phyloP scores from a whole-genome alignment of 495 filamentous ascomycete genomes.

The Hypoxylon fuscum region DNA sequence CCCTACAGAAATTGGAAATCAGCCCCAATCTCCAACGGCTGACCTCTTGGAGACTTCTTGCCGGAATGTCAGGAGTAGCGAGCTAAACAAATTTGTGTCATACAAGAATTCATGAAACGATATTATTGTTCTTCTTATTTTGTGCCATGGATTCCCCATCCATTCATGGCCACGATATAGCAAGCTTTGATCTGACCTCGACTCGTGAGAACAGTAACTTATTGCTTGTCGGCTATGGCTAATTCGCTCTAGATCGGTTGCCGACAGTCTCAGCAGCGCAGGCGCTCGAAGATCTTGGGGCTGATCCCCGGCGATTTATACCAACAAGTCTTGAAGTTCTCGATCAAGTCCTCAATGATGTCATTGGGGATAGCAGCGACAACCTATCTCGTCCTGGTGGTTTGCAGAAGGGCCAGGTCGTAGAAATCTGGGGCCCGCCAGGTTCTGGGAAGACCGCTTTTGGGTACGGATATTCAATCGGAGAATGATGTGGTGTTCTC shows the following conservation, averaged over 20 bases:
- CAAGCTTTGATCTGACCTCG: conserved; percentile 56
- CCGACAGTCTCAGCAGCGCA: conserved; percentile 90
- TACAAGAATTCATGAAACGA: conserved; percentile 7
- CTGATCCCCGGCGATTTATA: conserved; percentile 60
- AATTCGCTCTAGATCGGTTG: conserved; percentile 69
- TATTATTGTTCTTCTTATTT: neutral
- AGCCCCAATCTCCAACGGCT: conserved; percentile 29
- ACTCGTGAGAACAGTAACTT: conserved; percentile 41
- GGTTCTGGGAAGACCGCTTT: conserved; percentile 88
- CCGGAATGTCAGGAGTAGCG: too few relatives aligned
- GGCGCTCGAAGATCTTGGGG: conserved; percentile 72
- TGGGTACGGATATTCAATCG: conserved; percentile 61
- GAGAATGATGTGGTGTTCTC: neutral
- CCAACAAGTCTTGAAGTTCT: conserved; percentile 72
- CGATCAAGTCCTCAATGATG: conserved; percentile 60
- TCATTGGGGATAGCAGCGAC: conserved; percentile 31
- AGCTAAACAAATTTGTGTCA: too few relatives aligned
- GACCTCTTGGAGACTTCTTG: neutral
- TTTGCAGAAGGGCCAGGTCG: conserved; percentile 78
- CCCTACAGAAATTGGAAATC: conserved; percentile 24
- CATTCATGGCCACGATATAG: conserved; percentile 56
- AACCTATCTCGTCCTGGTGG: conserved; percentile 54
- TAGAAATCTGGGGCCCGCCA: conserved; percentile 88
- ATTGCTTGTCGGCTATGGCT: conserved; percentile 2
- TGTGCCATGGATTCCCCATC: conserved; percentile 54